Conservation (phyloP, 192 early-diverging fungal genomes). For the Podila minutissima region DNA sequence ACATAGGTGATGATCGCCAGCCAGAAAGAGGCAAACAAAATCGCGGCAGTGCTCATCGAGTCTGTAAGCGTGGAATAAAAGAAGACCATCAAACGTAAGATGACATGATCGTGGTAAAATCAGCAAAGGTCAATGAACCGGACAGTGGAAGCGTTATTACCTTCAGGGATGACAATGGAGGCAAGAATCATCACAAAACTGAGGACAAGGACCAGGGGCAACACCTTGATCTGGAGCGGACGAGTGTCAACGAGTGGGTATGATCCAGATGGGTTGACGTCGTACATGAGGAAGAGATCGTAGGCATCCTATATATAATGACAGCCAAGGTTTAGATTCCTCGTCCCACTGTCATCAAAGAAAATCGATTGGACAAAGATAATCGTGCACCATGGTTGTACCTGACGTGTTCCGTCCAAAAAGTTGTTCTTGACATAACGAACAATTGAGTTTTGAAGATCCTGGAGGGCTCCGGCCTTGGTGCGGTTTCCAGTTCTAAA, state of each 20-base stretch:
- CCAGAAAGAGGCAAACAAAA: slow-evolving; percentile 58
- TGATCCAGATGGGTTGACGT: slow-evolving; percentile 32
- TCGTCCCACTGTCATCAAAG: no score
- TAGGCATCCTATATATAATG: slow-evolving; percentile 72
- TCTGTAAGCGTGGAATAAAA: slow-evolving; percentile 26
- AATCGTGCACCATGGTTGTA: not conserved
- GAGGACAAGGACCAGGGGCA: slow-evolving; percentile 32
- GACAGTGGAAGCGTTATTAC: not conserved
- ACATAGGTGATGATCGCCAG: slow-evolving; percentile 56
- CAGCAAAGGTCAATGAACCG: not conserved
- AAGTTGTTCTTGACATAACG: slow-evolving; percentile 97
- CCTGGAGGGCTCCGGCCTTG: slow-evolving; percentile 81
- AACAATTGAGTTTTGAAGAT: slow-evolving; percentile 81
- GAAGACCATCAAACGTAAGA: slow-evolving; percentile 60
- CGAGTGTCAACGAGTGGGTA: slow-evolving; percentile 67
- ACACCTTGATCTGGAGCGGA: slow-evolving; percentile 64
- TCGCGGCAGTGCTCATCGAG: slow-evolving; percentile 21
- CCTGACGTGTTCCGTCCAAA: slow-evolving; percentile 89
- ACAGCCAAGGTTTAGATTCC: no score
- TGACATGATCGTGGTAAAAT: slow-evolving; percentile 21
- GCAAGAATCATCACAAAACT: slow-evolving; percentile 21
- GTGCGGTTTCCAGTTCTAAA: slow-evolving; percentile 89
- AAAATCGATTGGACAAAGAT: no score
- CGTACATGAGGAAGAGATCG: slow-evolving; percentile 82
- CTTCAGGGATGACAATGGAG: slow-evolving; percentile 20